Evolutionary conservation across 2,329 filamentous ascomycete species (phyloP).

Genomic region (Nectriaceae sp.): DNA sequence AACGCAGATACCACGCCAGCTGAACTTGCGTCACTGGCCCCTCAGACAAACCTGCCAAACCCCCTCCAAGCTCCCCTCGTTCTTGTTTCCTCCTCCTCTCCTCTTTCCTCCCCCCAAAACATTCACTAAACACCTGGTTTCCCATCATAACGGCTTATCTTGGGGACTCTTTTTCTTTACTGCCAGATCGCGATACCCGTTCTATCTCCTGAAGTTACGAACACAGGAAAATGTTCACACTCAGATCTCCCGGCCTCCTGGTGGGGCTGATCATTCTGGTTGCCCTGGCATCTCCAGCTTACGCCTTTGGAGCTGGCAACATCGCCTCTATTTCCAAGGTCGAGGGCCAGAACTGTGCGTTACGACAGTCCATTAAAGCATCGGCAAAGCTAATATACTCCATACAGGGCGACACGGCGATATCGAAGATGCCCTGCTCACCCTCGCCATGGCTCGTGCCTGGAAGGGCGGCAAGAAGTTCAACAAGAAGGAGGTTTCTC

Average conservation of each 20-base stretch:
- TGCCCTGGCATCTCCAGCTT: conserved; percentile 65
- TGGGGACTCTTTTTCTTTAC: conserved; percentile 15
- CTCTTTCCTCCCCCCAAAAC: conserved; percentile 5
- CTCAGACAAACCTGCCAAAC: conserved; percentile 23
- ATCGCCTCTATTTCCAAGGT: conserved; percentile 80
- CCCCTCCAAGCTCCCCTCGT: conserved; percentile 12
- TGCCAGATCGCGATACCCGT: conserved; percentile 9
- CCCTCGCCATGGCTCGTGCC: conserved; percentile 59
- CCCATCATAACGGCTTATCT: conserved; percentile 20
- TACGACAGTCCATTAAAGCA: background rate
- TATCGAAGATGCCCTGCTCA: conserved; percentile 87
- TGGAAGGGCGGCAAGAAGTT: conserved; percentile 71
- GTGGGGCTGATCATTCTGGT: conserved; percentile 63
- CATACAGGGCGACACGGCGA: conserved; percentile 77
- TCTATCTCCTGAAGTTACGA: conserved; percentile 15
- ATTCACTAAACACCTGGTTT: conserved; percentile 5
- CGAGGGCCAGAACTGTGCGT: conserved; percentile 78
- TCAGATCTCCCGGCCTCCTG: conserved; percentile 52
- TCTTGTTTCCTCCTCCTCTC: conserved; percentile 15
- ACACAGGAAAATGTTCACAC: conserved; percentile 45
- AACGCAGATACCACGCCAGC: conserved; percentile 14
- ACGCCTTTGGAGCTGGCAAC: conserved; percentile 87
- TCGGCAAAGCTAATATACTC: conserved; percentile 4
- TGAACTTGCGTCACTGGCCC: conserved; percentile 32
- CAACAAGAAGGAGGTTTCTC: conserved; percentile 81